Conservation (phyloP, 805 yeast species). For the Spathaspora boniae region DNA sequence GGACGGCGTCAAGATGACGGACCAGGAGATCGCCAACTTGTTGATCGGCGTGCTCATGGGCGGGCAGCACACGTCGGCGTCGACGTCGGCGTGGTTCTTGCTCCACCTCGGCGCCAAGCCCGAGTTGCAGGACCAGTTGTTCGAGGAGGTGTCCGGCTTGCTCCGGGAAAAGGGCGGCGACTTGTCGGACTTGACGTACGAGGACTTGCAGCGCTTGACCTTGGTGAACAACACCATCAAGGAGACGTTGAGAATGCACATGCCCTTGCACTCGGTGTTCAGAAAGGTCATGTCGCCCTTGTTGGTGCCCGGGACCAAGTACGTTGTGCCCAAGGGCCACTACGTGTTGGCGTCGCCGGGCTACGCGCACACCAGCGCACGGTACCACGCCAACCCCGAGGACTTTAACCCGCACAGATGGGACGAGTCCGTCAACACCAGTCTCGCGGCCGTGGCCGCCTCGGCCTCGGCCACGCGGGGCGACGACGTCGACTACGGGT, state of each 20-base stretch:
- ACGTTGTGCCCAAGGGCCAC: conserved; percentile 85
- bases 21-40: conserved; percentile 88
- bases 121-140: conserved; percentile 77
- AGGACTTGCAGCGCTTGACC: conserved; percentile 77
- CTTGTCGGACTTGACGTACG: conserved; percentile 66
- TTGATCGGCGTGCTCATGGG: conserved; percentile 97
- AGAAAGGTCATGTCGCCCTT: conserved; percentile 81
- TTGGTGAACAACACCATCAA: conserved; percentile 78
- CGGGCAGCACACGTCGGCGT: conserved; percentile 96
- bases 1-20: conserved; percentile 93
- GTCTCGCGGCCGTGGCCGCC: conserved; percentile 22
- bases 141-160: conserved; percentile 66
- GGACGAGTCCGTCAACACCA: too few species aligned
- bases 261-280: conserved; percentile 94
- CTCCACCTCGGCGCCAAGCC: conserved; percentile 88
- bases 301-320: conserved; percentile 72
- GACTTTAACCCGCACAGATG: conserved; percentile 86
- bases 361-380: conserved; percentile 71
- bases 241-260: conserved; percentile 93
- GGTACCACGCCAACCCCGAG: conserved; percentile 74
- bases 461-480: conserved; percentile 13
- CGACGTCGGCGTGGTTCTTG: conserved; percentile 93
- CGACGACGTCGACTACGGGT: conserved; percentile 83
- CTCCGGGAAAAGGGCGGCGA: conserved; percentile 49
- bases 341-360: conserved; percentile 94